phyloP scores from a whole-genome alignment of 345 rosid species.

The Populus simonii region DNA sequence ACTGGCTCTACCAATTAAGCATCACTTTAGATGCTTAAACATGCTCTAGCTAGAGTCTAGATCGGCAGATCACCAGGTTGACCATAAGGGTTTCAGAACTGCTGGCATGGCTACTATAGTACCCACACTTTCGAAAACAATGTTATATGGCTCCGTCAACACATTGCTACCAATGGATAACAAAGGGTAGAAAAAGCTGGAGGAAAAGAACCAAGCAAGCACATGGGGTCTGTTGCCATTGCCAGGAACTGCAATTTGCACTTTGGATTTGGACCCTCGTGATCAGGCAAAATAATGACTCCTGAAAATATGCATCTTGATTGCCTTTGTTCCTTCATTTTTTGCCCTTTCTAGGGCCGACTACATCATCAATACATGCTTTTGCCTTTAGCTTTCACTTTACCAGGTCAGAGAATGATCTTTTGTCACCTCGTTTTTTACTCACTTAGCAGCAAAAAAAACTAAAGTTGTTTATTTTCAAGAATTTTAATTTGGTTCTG shows the following conservation, averaged over 20 bases:
- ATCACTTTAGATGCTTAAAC: too few species aligned
- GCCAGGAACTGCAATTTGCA: neutral
- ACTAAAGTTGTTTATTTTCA: neutral
- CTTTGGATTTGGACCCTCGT: neutral
- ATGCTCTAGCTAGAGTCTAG: accelerated
- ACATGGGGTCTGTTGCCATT: neutral
- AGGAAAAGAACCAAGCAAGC: neutral
- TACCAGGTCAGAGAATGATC: neutral
- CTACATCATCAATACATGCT: neutral
- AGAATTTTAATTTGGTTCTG: neutral
- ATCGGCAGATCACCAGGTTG: too few species aligned
- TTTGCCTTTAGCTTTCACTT: neutral
- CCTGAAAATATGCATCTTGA: neutral
- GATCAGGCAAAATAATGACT: neutral
- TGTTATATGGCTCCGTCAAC: too few species aligned
- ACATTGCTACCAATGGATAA: neutral
- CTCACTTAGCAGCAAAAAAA: too few species aligned
- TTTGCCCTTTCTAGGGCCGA: neutral
- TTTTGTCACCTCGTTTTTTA: neutral
- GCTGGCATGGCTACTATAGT: too few species aligned
- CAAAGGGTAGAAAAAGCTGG: neutral
- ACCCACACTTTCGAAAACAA: too few species aligned
- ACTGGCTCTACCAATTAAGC: too few species aligned
- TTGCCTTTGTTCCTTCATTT: neutral
- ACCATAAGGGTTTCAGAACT: too few species aligned